Conservation (phyloP, 805 yeast species). For the Wickerhamomyces canadensis region DNA sequence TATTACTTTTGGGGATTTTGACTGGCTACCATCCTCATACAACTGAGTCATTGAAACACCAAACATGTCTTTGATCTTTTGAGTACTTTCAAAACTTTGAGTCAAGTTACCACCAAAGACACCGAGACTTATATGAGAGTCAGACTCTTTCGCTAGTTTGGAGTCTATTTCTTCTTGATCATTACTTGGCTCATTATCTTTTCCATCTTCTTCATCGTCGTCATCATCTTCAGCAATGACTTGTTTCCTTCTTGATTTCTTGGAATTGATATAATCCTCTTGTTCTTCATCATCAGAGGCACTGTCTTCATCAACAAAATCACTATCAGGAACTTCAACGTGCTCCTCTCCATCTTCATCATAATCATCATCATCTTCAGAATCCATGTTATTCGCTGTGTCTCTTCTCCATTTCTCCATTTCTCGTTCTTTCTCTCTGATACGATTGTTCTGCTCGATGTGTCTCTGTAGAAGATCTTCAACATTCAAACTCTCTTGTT, state of each 20-base stretch:
- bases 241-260: slow-evolving; percentile 15
- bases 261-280: slow-evolving; percentile 7
- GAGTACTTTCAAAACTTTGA: slow-evolving; percentile 11
- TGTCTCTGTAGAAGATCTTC: slow-evolving; percentile 20
- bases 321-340: slow-evolving; percentile 19
- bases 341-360: slow-evolving; percentile 9
- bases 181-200: not conserved
- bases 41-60: slow-evolving; percentile 19
- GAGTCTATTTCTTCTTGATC: slow-evolving; percentile 1
- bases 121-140: slow-evolving; percentile 14
- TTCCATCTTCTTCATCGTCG: slow-evolving; percentile 4
- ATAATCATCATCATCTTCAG: slow-evolving; percentile 4
- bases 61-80: slow-evolving; percentile 8
- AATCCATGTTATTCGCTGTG: slow-evolving; percentile 6
- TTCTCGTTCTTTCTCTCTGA: slow-evolving; percentile 30
- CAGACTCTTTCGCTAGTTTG: slow-evolving; percentile 1
- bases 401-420: slow-evolving; percentile 19
- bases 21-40: slow-evolving; percentile 14
- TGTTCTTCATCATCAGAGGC: slow-evolving; percentile 13
- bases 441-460: slow-evolving; percentile 16
- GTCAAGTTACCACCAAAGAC: slow-evolving; percentile 21
- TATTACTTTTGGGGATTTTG: slow-evolving; percentile 6
- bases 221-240: slow-evolving; percentile 15
- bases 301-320: slow-evolving; percentile 17
- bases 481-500: slow-evolving; percentile 16